phyloP scores from a whole-genome alignment of 1,284 basidiomycete species.

The Microbotryum intermedium region DNA sequence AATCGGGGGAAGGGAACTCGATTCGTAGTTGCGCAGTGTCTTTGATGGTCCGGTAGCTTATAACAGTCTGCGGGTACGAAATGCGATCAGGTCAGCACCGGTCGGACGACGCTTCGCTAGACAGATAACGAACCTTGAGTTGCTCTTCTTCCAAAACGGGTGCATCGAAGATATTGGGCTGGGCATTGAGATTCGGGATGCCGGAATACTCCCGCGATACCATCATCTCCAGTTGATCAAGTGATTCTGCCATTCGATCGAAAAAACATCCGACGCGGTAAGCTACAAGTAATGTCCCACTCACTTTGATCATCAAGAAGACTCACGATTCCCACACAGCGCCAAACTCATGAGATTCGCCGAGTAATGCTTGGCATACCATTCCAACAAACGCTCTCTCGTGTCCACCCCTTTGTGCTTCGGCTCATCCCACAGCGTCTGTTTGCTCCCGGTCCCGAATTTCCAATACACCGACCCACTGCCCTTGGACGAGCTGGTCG shows the following conservation, averaged over 20 bases:
- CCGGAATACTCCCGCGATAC: conserved; percentile 67
- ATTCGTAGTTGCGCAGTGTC: conserved; percentile 78
- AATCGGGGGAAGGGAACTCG: conserved; percentile 57
- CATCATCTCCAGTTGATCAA: conserved; percentile 65
- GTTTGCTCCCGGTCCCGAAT: conserved; percentile 64
- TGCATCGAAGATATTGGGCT: conserved; percentile 3
- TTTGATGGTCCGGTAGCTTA: conserved; percentile 83
- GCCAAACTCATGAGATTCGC: conserved; percentile 89
- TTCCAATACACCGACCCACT: conserved; percentile 12
- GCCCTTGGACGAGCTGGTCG: conserved; percentile 33
- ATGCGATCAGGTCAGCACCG: not conserved
- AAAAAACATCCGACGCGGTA: not conserved
- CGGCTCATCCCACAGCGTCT: conserved; percentile 65
- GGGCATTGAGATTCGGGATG: conserved; percentile 56
- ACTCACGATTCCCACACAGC: conserved; percentile 74
- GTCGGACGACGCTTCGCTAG: not conserved
- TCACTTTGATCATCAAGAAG: not conserved
- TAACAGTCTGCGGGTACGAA: conserved; percentile 53
- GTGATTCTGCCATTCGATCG: conserved; percentile 52
- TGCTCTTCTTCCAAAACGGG: not conserved
- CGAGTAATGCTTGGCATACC: conserved; percentile 89
- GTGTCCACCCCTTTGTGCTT: conserved; percentile 62
- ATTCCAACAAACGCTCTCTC: conserved; percentile 64
- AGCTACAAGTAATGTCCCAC: not conserved
- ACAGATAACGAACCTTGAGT: not conserved